Base-by-base conservation (phyloP, 163 green algal genomes). In the Chlorella variabilis region DNA sequence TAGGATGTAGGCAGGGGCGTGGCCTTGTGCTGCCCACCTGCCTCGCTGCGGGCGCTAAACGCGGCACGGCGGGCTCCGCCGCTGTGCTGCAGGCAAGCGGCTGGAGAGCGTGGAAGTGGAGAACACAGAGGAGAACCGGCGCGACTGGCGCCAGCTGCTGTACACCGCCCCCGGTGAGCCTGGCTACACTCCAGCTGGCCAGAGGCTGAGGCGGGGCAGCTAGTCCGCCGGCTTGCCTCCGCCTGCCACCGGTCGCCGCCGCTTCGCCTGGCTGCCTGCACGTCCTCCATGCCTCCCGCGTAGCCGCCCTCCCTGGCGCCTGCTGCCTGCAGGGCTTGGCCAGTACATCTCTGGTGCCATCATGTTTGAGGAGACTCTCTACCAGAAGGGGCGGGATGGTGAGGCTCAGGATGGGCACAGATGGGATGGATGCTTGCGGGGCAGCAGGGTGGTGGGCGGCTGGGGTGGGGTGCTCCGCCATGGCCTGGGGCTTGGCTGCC, bases 341-440 rank as follows among this genome's bases (percentile, higher is more conserved):
- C 75, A 96, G 77, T 96, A 94, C 85, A 93, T 98, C 81, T 89
- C 67, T 31, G 93, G 94, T 45, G 85, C 90, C 36, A 97, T 97
- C 86, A 89, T 97, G 81, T 96, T 96, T 88, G 93, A 97, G 75
- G 93, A 97, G 86, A 97, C 93, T 0, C 80, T 97, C 20, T 94
- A 90, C 78, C 92, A 96, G 87, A 90, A 81, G 48, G 82, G n/a
- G n/a, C 71, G 81, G 0, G 88, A 88, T 25, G 92, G 92, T 77
- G 89, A 84, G 77, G 13, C 5, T 54, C 11, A 54, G 15, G 11
- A 54, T 54, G 45, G n/a, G n/a, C n/a, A n/a, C n/a, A n/a, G n/a
- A n/a, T n/a, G n/a, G n/a, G n/a, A n/a, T n/a, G n/a, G n/a, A n/a
- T n/a, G n/a, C n/a, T n/a, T n/a, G n/a, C n/a, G 45, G 11, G 45